Conservation (phyloP, 176 grass and related monocot species). For the Chrysopogon serrulatus region DNA sequence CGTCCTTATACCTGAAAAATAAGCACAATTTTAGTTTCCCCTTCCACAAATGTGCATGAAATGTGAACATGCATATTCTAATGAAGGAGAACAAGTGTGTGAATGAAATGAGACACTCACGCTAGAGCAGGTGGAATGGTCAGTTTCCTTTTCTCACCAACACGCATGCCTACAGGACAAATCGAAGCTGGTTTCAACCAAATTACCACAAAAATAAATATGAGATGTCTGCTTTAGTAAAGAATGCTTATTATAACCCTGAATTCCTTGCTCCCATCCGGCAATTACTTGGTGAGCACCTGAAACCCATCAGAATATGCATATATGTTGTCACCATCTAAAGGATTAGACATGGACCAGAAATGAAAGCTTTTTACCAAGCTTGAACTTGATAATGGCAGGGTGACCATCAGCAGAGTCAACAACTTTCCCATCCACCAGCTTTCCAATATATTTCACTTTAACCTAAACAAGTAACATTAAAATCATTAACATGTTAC, state of each 20-base stretch:
- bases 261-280: not conserved
- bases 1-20: no score
- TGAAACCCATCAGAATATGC: not conserved
- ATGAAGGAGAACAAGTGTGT: not conserved
- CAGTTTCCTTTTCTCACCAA: constrained; percentile 4
- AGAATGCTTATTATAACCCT: not conserved
- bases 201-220: no score
- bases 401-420: not conserved
- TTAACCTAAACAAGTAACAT: not conserved
- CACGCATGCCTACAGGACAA: not conserved
- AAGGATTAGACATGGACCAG: not conserved
- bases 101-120: no score
- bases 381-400: not conserved
- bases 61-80: not conserved
- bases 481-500: not conserved
- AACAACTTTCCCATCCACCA: not conserved
- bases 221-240: no score
- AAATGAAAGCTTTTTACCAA: not conserved
- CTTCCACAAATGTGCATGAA: no score
- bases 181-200: no score
- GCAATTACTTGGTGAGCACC: not conserved
- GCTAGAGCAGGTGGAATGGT: not conserved
- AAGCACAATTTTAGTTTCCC: no score
- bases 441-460: not conserved
- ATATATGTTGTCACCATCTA: not conserved